Evolutionary conservation across 495 filamentous ascomycete species (phyloP), one percentile per base, ranked within the genome.

Genomic region (Daldinia concentrica): DNA sequence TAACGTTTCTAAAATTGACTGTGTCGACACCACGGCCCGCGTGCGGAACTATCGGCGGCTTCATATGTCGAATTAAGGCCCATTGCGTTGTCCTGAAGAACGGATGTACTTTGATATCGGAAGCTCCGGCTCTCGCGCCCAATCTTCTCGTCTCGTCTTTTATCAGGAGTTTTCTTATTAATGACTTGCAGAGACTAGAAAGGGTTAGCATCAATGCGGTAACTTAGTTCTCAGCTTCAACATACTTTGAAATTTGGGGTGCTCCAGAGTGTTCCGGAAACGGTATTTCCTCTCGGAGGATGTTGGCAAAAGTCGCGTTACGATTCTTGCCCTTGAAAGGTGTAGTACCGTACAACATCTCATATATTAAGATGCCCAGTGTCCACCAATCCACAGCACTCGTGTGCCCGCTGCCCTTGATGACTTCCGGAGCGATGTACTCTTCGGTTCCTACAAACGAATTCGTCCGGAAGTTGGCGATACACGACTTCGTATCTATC

Each of bases 381-480:
- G 95, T 99, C 95, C 95, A 99, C 95, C 95, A 99, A 79, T 99
- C 95, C 2, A 99, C 95, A 4, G 95, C 95, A 73, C 94, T 98
- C 6, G 95, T 99, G 78, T 99, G 95, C 19, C 95, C 95, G 79
- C 95, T 98, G 12, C 95, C 95, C 79, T 97, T 98, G 77, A 99
- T 99, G 48, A 99, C 95, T 79, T 99, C 95, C 6, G 95, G 95
- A 0, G 95, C 95, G 74, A 99, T 99, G 75, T 99, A 99, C 78
- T 99, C 95, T 76, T 99, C 95, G 2, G 95, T 99, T 19, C 95
- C 95, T 15, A 99, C 95, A 78, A 99, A 99, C 2, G 94, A 97
- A 76, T 99, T 99, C 14, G 95, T 99, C 27, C 95, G 89, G 85
- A 99, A 99, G 82, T 99, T 95, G 66, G 93, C 93, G 68, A 99